These are phyloP conservation scores for Hypoxylon sp. DNA, from an alignment of 2,329 filamentous ascomycete species.

Conservation along the genomic window DNA sequence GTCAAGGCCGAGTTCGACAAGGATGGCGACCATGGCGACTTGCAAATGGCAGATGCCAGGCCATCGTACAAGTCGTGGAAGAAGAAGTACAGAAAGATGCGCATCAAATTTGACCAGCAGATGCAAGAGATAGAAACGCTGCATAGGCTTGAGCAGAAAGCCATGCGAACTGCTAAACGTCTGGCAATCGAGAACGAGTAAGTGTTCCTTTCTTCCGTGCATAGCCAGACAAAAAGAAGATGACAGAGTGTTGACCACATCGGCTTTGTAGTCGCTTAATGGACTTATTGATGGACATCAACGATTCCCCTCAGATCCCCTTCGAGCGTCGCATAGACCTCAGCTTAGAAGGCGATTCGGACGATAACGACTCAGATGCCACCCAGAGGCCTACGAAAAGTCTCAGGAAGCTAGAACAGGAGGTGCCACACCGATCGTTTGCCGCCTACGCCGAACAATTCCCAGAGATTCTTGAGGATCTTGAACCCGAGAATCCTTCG, in stretches of 20 bases:
- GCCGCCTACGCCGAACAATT: slow-evolving; percentile 71
- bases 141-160: slow-evolving; percentile 84
- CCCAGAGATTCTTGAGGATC: slow-evolving; percentile 66
- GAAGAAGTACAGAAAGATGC: slow-evolving; percentile 97
- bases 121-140: slow-evolving; percentile 86
- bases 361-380: slow-evolving; percentile 57
- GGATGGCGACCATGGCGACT: slow-evolving; percentile 54
- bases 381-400: slow-evolving; percentile 59
- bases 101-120: slow-evolving; percentile 79
- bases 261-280: slow-evolving; percentile 77
- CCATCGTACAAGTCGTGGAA: slow-evolving; percentile 77
- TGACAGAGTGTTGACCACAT: slow-evolving; percentile 4
- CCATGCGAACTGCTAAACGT: slow-evolving; percentile 82
- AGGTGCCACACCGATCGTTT: slow-evolving; percentile 66
- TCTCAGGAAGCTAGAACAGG: slow-evolving; percentile 63
- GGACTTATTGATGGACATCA: slow-evolving; percentile 90
- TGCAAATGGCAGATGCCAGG: slow-evolving; percentile 58
- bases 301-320: slow-evolving; percentile 83
- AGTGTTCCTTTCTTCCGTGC: slow-evolving; percentile 49
- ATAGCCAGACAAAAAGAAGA: neutral
- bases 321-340: slow-evolving; percentile 81
- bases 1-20: slow-evolving; percentile 50
- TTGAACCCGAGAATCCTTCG: slow-evolving; percentile 64
- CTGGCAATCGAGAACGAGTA: slow-evolving; percentile 95
- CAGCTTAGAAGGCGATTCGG: slow-evolving; percentile 59